Conservation (phyloP, 2,329 filamentous ascomycete species). For the Cordyceps pruinosa region DNA sequence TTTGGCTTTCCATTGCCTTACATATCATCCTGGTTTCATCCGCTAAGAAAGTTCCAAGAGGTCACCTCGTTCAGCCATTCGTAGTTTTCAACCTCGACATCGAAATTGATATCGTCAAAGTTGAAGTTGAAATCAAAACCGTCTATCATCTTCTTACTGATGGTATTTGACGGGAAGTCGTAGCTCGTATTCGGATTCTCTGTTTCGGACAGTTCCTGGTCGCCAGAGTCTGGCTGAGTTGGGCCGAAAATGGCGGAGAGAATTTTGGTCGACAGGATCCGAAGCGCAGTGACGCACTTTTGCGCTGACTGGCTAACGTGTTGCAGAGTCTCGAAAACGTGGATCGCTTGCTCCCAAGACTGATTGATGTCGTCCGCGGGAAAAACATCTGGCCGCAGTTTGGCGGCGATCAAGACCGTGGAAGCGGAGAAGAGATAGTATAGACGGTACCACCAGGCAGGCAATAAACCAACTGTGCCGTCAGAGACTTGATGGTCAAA, state of each 20-base stretch:
- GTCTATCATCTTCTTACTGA: background rate
- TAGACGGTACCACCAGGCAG: slow-evolving; percentile 34
- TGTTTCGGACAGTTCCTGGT: background rate
- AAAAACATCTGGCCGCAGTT: slow-evolving; percentile 27
- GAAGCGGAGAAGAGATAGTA: slow-evolving; percentile 33
- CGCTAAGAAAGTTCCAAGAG: slow-evolving; percentile 24
- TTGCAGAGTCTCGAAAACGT: slow-evolving; percentile 27
- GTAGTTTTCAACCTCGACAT: slow-evolving; percentile 26
- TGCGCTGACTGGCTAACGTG: slow-evolving; percentile 26
- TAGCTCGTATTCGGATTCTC: background rate
- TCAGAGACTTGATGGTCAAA: slow-evolving; percentile 25
- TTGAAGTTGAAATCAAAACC: slow-evolving; percentile 19
- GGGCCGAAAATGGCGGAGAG: slow-evolving; percentile 10
- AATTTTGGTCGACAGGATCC: slow-evolving; percentile 29
- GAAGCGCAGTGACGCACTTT: slow-evolving; percentile 26
- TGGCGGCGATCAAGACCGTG: slow-evolving; percentile 29
- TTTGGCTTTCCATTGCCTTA: background rate
- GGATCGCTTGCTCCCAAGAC: slow-evolving; percentile 28
- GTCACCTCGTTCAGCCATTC: slow-evolving; percentile 28
- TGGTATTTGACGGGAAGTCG: background rate
- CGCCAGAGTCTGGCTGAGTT: background rate
- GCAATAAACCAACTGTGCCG: slow-evolving; percentile 26
- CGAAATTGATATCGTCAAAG: slow-evolving; percentile 23
- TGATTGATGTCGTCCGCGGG: slow-evolving; percentile 19
- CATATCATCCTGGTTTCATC: slow-evolving; percentile 2